Conservation (phyloP, 768 basidiomycete genomes). For the Lentinula sp. region DNA sequence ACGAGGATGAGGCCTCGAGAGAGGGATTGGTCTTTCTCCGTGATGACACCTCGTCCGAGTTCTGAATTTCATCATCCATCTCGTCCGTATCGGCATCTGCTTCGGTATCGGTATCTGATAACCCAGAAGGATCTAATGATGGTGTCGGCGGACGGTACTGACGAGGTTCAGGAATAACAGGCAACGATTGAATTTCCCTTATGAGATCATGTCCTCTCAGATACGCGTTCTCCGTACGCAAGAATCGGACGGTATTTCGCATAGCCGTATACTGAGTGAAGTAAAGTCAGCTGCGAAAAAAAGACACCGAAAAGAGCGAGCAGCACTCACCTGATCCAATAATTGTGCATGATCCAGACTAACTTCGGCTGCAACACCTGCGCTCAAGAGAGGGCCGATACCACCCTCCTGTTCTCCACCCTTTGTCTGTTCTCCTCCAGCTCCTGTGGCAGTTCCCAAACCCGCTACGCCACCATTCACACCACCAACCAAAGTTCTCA, state of each 20-base stretch:
- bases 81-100: background rate
- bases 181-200: constrained; percentile 71
- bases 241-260: constrained; percentile 85
- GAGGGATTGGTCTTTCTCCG: background rate
- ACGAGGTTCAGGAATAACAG: constrained; percentile 45
- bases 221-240: constrained; percentile 91
- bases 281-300: constrained; percentile 3
- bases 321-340: constrained; percentile 65
- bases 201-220: constrained; percentile 91
- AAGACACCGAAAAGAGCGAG: background rate
- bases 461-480: background rate
- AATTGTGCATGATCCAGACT: constrained; percentile 85
- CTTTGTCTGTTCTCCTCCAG: background rate
- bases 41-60: background rate
- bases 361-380: constrained; percentile 55
- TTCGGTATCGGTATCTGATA: constrained; percentile 54
- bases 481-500: constrained; percentile 41
- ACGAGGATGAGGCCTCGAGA: background rate
- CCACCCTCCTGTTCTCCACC: background rate
- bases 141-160: constrained; percentile 48
- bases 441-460: background rate
- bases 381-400: background rate
- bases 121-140: constrained; percentile 55
- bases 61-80: background rate
- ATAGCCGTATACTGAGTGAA: constrained; percentile 74